A percentile compares a stretch with the other conserved stretches of the same genome.
These are phyloP conservation scores for Venturia pyrina DNA, from an alignment of 2,329 filamentous ascomycete genomes.

Conservation along the genomic window DNA sequence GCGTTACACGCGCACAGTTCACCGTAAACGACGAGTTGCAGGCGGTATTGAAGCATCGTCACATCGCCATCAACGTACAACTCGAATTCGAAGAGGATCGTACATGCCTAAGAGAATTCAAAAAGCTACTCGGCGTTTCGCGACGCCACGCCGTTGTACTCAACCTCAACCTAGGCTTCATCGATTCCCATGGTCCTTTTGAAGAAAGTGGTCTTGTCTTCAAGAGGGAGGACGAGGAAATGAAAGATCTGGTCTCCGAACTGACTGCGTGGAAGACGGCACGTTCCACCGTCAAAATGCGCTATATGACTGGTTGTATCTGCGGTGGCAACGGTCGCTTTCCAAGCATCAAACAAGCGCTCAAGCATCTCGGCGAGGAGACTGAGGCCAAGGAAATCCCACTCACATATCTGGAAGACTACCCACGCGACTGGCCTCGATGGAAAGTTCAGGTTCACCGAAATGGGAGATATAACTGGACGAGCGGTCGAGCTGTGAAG, in stretches of 20 bases:
- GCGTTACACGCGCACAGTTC: neutral
- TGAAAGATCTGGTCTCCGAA: neutral
- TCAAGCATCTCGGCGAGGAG: neutral
- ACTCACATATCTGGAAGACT: neutral
- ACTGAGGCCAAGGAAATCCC: neutral
- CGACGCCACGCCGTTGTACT: neutral
- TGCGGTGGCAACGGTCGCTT: neutral
- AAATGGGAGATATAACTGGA: neutral
- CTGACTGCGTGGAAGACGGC: neutral
- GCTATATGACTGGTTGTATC: neutral
- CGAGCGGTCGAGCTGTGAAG: neutral
- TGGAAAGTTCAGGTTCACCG: neutral
- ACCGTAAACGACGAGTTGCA: neutral
- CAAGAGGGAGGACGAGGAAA: neutral
- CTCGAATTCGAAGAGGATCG: conserved; percentile 4
- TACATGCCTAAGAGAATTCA: neutral
- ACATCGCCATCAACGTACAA: neutral
- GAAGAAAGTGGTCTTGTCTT: neutral
- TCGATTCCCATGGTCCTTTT: neutral
- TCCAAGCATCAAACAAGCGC: neutral
- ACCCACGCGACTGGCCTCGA: neutral
- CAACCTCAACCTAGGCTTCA: neutral
- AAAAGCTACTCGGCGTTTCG: neutral
- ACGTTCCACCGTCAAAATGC: neutral
- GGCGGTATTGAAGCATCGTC: neutral